Base-by-base conservation (phyloP, 1,139 yeast genomes). In the Tardiomyces depauwii region DNA sequence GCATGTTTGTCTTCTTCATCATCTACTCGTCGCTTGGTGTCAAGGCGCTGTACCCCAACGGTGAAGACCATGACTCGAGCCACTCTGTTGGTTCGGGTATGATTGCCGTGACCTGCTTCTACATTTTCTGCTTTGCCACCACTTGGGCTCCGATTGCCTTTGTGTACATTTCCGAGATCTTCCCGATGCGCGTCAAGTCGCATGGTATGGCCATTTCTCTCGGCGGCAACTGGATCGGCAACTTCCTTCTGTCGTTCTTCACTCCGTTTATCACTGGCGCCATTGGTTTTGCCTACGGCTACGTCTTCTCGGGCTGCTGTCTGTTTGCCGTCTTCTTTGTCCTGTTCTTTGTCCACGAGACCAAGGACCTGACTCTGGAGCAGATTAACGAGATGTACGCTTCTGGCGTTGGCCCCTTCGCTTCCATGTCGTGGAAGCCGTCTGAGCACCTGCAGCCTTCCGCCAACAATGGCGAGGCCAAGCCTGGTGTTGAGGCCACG, bases 121-220 rank as follows among this genome's bases (percentile, higher is more conserved):
- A 78, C 69, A 83, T 87, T 53, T 82, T 82, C 75, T 80, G 77
- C 71, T 86, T 85, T 62, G 91, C 95, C 36, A 74, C 83, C 39
- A 80, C 94, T 47, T 72, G 73, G 77, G 70, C 65, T 11, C 56
- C 56, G 11, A 50, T 53, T 9, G 53, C 55, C 16, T 52, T 51
- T 78, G 56, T 77, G 19, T 76, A 74, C 53, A 67, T 75, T 2
- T 70, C 73, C 41, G 83, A 78, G 51, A 62, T 76, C 16, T 70
- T 77, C 46, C 77, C 78, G 0, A 61, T 62, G 2, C 63, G 67
- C 25, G 68, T 76, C 1, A 69, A 78, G 49, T 62, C 74, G 0
- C 53, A 75, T 2, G 73, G 78, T 44, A 68, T 75, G 68, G 66
- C 74, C 41, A 76, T 76, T 55, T 68, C 69, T 57, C 76, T 76